phyloP scores from a whole-genome alignment of 768 basidiomycete species.

The Wakefieldia striispora region DNA sequence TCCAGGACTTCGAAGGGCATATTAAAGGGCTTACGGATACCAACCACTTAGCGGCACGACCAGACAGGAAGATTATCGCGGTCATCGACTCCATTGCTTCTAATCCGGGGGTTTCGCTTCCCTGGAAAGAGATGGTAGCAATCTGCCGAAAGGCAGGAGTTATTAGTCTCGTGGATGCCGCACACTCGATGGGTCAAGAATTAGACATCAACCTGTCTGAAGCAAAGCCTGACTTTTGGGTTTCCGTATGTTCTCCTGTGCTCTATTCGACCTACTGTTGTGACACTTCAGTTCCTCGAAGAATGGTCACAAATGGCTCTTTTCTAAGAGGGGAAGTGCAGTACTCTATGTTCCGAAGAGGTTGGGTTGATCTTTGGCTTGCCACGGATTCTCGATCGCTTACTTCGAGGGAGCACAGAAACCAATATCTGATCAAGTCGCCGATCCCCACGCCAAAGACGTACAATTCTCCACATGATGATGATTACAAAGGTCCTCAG shows the following conservation, averaged over 20 bases:
- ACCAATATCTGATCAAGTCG: constrained; percentile 60
- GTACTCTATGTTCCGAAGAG: constrained; percentile 71
- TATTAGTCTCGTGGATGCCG: constrained; percentile 73
- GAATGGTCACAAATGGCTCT: constrained; percentile 89
- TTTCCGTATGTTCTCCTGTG: constrained; percentile 49
- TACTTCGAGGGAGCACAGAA: constrained; percentile 35
- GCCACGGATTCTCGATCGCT: neutral
- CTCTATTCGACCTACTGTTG: neutral
- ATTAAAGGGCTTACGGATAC: constrained; percentile 30
- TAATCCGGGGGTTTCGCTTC: constrained; percentile 58
- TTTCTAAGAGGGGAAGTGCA: constrained; percentile 63
- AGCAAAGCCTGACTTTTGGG: constrained; percentile 71
- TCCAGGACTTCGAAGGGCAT: constrained; percentile 45
- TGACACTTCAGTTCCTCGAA: constrained; percentile 20
- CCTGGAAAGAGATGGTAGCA: constrained; percentile 68
- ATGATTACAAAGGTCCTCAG: constrained; percentile 25
- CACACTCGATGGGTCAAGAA: constrained; percentile 77
- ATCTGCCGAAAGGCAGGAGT: constrained; percentile 64
- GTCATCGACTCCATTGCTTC: constrained; percentile 69
- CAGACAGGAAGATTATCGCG: constrained; percentile 52
- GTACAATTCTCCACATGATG: constrained; percentile 49
- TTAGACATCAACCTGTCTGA: constrained; percentile 54
- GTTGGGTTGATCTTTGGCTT: constrained; percentile 29
- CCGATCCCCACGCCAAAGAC: constrained; percentile 54
- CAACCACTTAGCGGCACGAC: constrained; percentile 6